Conservation (phyloP, 78 protist species). For the Fonticula alba region DNA sequence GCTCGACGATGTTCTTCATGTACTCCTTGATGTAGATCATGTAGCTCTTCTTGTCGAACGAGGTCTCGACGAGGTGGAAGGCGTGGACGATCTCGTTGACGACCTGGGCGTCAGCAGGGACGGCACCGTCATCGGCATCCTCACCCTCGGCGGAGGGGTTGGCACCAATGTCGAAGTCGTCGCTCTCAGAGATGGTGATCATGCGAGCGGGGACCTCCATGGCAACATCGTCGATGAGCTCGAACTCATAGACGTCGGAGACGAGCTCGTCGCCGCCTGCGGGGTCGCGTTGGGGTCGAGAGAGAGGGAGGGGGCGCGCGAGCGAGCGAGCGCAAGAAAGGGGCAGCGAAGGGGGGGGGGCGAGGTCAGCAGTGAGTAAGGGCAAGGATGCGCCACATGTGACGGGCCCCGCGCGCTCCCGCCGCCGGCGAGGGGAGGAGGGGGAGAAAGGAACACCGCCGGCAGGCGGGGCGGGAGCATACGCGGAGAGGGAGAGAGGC, state of each 20-base stretch:
- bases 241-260: not conserved
- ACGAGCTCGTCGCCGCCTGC: not conserved
- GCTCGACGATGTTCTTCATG: not conserved
- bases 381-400: no score
- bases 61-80: not conserved
- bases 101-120: not conserved
- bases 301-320: no score
- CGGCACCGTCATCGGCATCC: not conserved
- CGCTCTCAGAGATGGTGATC: not conserved
- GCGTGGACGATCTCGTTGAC: not conserved
- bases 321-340: no score
- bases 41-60: constrained; percentile 4
- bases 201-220: not conserved
- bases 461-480: no score
- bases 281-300: no score
- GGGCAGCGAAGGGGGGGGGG: no score
- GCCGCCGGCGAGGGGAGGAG: no score
- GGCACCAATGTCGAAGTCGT: not conserved
- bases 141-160: constrained; percentile 1
- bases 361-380: no score
- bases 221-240: not conserved
- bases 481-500: no score
- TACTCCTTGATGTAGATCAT: constrained; percentile 3
- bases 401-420: no score
- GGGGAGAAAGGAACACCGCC: no score